phyloP scores from a whole-genome alignment of 345 rosid genomes.

The Bruguiera sexangula region DNA sequence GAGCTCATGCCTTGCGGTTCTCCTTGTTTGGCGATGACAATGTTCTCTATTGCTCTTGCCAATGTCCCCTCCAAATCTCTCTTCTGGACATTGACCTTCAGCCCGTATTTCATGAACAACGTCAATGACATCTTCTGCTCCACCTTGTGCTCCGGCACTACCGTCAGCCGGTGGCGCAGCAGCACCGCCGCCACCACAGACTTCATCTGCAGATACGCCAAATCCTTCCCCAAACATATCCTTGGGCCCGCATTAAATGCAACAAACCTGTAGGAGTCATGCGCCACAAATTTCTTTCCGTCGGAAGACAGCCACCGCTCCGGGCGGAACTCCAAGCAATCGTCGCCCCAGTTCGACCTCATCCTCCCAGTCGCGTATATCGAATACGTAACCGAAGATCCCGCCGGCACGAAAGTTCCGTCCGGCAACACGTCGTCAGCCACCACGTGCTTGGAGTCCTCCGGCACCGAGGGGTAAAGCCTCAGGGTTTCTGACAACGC shows the following conservation, averaged over 20 bases:
- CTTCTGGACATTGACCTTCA: constrained; percentile 47
- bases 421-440: constrained; percentile 84
- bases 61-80: constrained; percentile 54
- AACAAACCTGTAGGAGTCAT: constrained; percentile 37
- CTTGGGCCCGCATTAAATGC: constrained; percentile 5
- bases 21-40: constrained; percentile 12
- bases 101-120: constrained; percentile 6
- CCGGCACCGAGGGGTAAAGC: constrained; percentile 90
- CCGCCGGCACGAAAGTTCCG: constrained; percentile 87
- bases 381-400: constrained; percentile 82
- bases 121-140: constrained; percentile 5
- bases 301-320: constrained; percentile 86
- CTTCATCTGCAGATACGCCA: constrained; percentile 8
- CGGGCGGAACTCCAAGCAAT: constrained; percentile 75
- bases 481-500: constrained; percentile 82
- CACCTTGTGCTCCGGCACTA: constrained; percentile 3
- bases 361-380: constrained; percentile 89
- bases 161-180: not conserved
- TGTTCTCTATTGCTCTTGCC: constrained; percentile 17
- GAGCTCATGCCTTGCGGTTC: not conserved
- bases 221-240: not conserved
- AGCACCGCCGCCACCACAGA: constrained; percentile 6
- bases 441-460: constrained; percentile 78
- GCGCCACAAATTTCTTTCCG: constrained; percentile 47
- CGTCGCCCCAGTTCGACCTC: constrained; percentile 88